Evolutionary conservation across 1,139 yeast genomes (phyloP), one percentile per base, ranked within the genome.

Genomic region (Hansenula lynferdii): DNA sequence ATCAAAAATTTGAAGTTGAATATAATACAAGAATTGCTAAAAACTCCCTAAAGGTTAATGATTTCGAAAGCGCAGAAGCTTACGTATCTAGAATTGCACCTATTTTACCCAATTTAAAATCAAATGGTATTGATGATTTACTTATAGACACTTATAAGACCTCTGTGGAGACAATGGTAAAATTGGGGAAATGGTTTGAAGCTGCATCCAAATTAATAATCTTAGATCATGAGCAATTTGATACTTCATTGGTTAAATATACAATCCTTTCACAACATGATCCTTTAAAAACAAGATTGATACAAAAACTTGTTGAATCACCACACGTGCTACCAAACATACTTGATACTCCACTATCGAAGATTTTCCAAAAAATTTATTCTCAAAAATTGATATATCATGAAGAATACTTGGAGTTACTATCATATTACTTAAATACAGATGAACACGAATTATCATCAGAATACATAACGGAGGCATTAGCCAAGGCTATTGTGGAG

Each of bases 1-100:
- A 41, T 30, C 37, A 43, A 19, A 32, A 32, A 5, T 50, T 50
- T 34, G 41, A 39, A 26, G 39, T 50, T 11, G 36, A 42, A 14
- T 15, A 47, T 2, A 50, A 48, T 31, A 34, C 43, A n/a, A 38
- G 45, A 5, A 45, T 50, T 14, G 58, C 59, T 8, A 60, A 42
- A 18, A 38, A 46, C 31, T 44, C 42, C n/a, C 28, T 19, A 18
- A 30, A 28, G 10, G 10, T 37, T 9, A 17, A 26, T 30, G 34
- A 35, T 14, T 28, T 19, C 7, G 43, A 40, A 23, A 39, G 35
- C 17, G 39, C 43, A 9, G 45, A 42, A 20, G 39, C 41, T 6
- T 42, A 42, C 16, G 25, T 42, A 5, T 35, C 45, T 2, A 37
- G 45, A 26, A 38, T 42, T 15, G 19, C 30, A 6, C 37, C 37